Base-by-base conservation (phyloP, 495 filamentous ascomycete species). In the Cenococcum geophilum region DNA sequence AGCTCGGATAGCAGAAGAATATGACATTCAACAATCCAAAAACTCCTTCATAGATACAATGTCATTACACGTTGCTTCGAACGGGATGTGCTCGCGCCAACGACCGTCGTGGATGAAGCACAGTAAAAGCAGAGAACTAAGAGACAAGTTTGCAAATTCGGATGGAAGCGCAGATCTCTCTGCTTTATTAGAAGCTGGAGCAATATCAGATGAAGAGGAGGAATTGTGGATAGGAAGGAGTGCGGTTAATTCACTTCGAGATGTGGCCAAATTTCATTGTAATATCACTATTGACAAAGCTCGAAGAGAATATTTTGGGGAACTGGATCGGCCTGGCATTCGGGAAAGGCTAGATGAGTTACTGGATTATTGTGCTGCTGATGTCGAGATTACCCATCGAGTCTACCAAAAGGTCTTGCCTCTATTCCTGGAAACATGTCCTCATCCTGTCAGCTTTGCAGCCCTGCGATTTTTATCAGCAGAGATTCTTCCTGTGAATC, bases 61-160 rank as follows among this genome's bases (percentile, higher is more conserved):
- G 93, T 96, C 91, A 9, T 78, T 99, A 54, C 93, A 99, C 71
- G 92, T 97, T 8, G 93, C 93, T 12, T 92, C 96, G 9, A 99
- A 99, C 68, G 93, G 93, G 34, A 99, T 99, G 93, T 99, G 93
- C 71, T 97, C 93, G 10, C 87, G 87, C 57, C 93, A 99, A 72
- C 81, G 93, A 54, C 93, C 93, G 9, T 93, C 89, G 0, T 99
- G 93, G 93, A 88, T 95, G 85, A 93, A 91, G 64, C 88, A 95
- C 68, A 87, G 89, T 68, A 99, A 99, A 70, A 87, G 85, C 63
- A 83, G 86, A 65, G 92, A 96, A 64, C 68, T 95, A 50, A 78
- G 89, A 43, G 91, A 96, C 56, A 89, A 87, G 71, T 83, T 93
- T 52, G 81, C 87, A 14, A 84, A 74, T 55, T 86, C 89, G 58